phyloP scores from a whole-genome alignment of 148 eudicot genomes.

The Bassia scoparia region DNA sequence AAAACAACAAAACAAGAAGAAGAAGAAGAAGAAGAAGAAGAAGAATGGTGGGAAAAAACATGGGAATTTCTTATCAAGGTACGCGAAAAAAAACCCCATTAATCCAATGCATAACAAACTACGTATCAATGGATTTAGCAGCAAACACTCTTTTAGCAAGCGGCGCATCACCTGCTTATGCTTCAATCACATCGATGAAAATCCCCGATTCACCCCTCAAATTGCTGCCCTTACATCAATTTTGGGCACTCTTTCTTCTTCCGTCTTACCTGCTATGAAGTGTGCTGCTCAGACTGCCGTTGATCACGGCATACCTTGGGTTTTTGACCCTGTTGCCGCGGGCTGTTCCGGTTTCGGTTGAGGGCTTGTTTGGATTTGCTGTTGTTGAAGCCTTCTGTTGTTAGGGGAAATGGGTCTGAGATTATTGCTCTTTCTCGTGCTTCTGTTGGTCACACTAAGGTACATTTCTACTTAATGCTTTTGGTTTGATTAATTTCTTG shows the following conservation, averaged over 20 bases:
- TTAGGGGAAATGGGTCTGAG: slow-evolving; percentile 90
- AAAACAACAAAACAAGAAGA: too few species aligned
- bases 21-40: too few species aligned
- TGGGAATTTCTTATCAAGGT: slow-evolving; percentile 19
- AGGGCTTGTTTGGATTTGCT: slow-evolving; percentile 72
- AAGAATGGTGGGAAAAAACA: slow-evolving; percentile 15
- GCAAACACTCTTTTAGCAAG: slow-evolving; percentile 25
- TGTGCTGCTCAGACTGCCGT: slow-evolving; percentile 51
- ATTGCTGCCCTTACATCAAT: slow-evolving; percentile 49
- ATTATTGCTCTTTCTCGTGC: slow-evolving; percentile 64
- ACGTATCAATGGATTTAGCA: slow-evolving; percentile 26
- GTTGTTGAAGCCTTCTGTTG: slow-evolving; percentile 57
- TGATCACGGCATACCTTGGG: slow-evolving; percentile 55
- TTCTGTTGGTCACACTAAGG: slow-evolving; percentile 56
- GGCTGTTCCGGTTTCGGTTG: slow-evolving; percentile 67
- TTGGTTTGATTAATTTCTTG: too few species aligned
- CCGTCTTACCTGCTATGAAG: slow-evolving; percentile 70
- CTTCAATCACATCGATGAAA: slow-evolving; percentile 13
- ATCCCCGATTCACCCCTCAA: slow-evolving; percentile 57
- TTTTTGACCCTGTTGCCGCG: slow-evolving; percentile 90
- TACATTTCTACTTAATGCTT: too few species aligned
- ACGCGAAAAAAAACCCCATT: slow-evolving; percentile 16
- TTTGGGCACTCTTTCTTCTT: slow-evolving; percentile 65
- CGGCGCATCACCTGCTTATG: slow-evolving; percentile 34
- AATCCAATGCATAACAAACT: slow-evolving; percentile 36